These are phyloP conservation scores for Phalaenopsis hybrid DNA, from an alignment of 116 monocot genomes.

Conservation along the genomic window DNA sequence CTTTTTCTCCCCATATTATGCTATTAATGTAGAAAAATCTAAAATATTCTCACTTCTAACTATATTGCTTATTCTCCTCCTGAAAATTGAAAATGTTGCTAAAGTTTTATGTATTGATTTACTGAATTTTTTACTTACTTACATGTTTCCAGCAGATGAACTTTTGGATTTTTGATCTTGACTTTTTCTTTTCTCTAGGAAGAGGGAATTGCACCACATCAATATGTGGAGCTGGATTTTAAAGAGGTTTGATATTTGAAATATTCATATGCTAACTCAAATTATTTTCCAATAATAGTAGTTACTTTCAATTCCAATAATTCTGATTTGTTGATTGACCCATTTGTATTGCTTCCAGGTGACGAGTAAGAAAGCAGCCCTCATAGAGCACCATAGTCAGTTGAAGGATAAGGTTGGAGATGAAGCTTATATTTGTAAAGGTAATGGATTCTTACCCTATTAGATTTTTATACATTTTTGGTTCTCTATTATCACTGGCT, in stretches of 20 bases:
- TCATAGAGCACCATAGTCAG: constrained; percentile 66
- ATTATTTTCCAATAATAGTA: constrained; percentile 7
- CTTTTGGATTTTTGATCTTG: neutral
- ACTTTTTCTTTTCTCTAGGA: constrained; percentile 28
- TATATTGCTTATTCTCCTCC: neutral
- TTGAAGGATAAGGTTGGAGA: constrained; percentile 75
- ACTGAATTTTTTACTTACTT: neutral
- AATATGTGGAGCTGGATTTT: constrained; percentile 94
- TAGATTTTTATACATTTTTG: constrained; percentile 1
- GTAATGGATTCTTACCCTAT: constrained; percentile 14
- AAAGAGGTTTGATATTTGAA: constrained; percentile 60
- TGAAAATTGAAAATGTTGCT: neutral
- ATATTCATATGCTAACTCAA: constrained; percentile 4
- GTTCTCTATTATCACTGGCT: neutral
- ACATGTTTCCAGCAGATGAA: neutral
- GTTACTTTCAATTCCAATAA: neutral
- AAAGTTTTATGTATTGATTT: neutral
- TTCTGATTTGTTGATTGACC: neutral
- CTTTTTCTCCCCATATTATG: no score
- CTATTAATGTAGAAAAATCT: no score
- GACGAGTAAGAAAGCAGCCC: constrained; percentile 86
- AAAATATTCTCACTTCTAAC: no score
- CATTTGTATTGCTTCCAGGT: constrained; percentile 34
- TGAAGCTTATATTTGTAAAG: constrained; percentile 63
- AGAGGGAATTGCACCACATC: constrained; percentile 70